Conservation (phyloP, 495 filamentous ascomycete species). For the Oleoguttula mirabilis region DNA sequence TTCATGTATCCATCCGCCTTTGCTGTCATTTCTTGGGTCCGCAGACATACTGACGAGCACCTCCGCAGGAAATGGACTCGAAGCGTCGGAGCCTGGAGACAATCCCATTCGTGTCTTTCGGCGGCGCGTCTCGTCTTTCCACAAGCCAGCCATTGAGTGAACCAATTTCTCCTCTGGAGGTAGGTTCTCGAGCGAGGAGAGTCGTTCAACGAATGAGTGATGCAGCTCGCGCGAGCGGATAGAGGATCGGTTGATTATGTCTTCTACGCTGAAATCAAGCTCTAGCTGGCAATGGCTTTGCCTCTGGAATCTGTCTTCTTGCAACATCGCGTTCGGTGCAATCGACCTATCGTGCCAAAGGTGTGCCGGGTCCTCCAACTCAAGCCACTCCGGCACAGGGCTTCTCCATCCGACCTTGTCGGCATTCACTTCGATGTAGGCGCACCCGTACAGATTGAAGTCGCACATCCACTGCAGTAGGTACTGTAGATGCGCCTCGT, state of each 20-base stretch:
- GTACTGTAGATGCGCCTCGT: slow-evolving; percentile 86
- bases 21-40: slow-evolving; percentile 54
- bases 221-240: slow-evolving; percentile 64
- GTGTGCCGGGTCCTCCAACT: slow-evolving; percentile 44
- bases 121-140: slow-evolving; percentile 78
- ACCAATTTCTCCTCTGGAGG: slow-evolving; percentile 64
- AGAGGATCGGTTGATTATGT: slow-evolving; percentile 74
- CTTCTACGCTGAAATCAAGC: slow-evolving; percentile 74
- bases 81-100: slow-evolving; percentile 44
- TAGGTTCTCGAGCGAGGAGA: slow-evolving; percentile 38
- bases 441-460: slow-evolving; percentile 90
- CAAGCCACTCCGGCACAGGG: slow-evolving; percentile 59
- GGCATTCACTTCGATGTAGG: slow-evolving; percentile 69
- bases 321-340: slow-evolving; percentile 38
- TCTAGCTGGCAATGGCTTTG: slow-evolving; percentile 82
- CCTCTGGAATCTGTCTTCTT: slow-evolving; percentile 51
- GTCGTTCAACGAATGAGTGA: slow-evolving; percentile 72
- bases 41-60: slow-evolving; percentile 78
- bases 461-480: slow-evolving; percentile 95
- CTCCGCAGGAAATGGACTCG: slow-evolving; percentile 65
- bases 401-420: slow-evolving; percentile 55
- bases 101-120: slow-evolving; percentile 58
- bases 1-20: slow-evolving; percentile 80
- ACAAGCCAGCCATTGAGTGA: slow-evolving; percentile 85
- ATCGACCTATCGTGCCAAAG: slow-evolving; percentile 74